Base-by-base conservation (phyloP, 805 yeast genomes). In the Cyberlindnera nakhonratchasimensis region DNA sequence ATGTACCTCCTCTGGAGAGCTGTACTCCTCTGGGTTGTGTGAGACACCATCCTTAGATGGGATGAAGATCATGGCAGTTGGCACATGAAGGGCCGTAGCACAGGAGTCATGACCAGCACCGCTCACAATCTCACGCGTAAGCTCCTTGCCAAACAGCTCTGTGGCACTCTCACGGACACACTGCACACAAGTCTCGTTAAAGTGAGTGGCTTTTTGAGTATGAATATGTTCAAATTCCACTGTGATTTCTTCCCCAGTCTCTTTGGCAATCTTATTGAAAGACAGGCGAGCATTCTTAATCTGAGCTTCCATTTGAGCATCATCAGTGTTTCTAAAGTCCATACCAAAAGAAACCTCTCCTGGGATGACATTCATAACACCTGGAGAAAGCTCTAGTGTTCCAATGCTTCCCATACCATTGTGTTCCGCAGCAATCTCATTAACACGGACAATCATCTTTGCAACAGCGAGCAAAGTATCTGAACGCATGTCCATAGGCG, bases 41-140 rank as follows among this genome's bases (percentile, higher is more conserved):
- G 80, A 72, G 29, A 82, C 66, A 19, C 88, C 88, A 53, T 77
- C 81, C 49, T 65, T 73, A 23, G 82, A 74, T 7, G 90, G 89
- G 52, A 81, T 77, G 57, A 82, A 82, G 25, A 82, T 75, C 88
- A 82, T 82, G 2, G 86, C 75, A 0, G 89, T 81, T 30, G 90
- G 89, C 30, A 76, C 72, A 34, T 70, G 66, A 6, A 64, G 52
- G 8, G 76, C 69, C 2, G 83, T 77, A 18, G 74, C 70, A 51
- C 86, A 79, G 7, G 86, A 78, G 55, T 82, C 90, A 51, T 82
- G 90, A 10, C 86, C 87, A 5, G 89, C 87, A 22, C 90, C 88
- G 50, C 83, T 75, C 34, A 72, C 70, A 39, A 80, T 78, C 29
- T 65, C 70, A 30, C 69, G 62, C 10, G 67, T 64, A 29, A 67